Evolutionary conservation across 495 filamentous ascomycete genomes (phyloP), one percentile per base, ranked within the genome.

Genomic region (Hyaloscypha variabilis): DNA sequence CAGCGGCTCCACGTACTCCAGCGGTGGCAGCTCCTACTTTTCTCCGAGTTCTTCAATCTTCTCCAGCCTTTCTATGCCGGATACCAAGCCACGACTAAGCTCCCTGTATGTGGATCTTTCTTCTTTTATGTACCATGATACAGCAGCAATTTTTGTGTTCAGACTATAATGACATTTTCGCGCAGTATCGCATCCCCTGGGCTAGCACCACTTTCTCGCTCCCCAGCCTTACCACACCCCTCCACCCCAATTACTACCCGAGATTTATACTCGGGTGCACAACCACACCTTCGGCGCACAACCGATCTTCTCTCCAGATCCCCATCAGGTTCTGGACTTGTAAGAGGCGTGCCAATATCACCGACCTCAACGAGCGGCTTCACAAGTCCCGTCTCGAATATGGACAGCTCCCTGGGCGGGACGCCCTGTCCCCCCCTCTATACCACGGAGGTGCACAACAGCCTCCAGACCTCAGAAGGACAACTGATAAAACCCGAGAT

Each of bases 401-500:
- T 71, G 68, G 68, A 71, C n/a, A 64, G 49, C 29, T 65, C 67
- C 1, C 49, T 66, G 1, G 75, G 62, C 69, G 73, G 54, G 78
- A 80, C 71, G 64, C 64, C 64, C 73, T 74, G 71, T 72, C 85
- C 90, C 5, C 89, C 90, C 25, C 85, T 92, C 36, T 67, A 78
- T 50, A 71, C 84, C 3, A 87, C 91, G 34, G 80, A 79, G 19
- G 70, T 80, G 11, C 77, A 90, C 24, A 83, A 89, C 39, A 73
- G 78, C 17, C 79, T 94, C 30, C 76, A 85, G 42, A 85, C 87
- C 36, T 78, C 76, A 25, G 88, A 90, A 59, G 84, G 86, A 6
- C 77, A 79, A 6, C 67, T 71, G 13, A 83, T 97, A 60, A 88
- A 85, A 63, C 85, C 91, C 6, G 90, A 93, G 28, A 91, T 98